phyloP scores from a whole-genome alignment of 2,329 filamentous ascomycete genomes.

The Waltergamsia citrina region DNA sequence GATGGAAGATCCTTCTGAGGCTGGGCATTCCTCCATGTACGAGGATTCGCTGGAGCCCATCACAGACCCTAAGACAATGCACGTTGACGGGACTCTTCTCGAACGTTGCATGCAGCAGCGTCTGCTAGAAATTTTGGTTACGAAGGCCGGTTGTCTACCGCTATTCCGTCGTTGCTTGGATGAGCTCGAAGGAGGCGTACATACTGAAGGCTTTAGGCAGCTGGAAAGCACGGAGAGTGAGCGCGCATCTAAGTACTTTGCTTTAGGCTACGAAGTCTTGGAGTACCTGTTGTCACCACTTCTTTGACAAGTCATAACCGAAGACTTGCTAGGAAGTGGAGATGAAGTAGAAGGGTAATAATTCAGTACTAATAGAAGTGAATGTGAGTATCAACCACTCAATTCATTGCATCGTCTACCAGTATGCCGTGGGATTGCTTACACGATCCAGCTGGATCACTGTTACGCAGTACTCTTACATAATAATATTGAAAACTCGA shows the following conservation, averaged over 20 bases:
- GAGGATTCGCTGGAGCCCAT: constrained; percentile 1
- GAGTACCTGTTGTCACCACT: constrained; percentile 42
- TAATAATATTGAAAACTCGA: no score
- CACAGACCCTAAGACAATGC: constrained; percentile 38
- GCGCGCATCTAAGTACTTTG: constrained; percentile 26
- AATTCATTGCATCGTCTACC: no score
- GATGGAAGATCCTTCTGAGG: constrained; percentile 37
- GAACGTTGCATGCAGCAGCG: constrained; percentile 38
- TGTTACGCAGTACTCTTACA: no score
- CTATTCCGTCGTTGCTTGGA: constrained; percentile 31
- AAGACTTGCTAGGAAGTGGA: no score
- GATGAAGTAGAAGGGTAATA: no score
- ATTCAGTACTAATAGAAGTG: no score
- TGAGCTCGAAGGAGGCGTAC: constrained; percentile 33
- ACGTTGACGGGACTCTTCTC: constrained; percentile 60
- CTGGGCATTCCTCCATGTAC: constrained; percentile 13
- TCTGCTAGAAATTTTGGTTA: constrained; percentile 30
- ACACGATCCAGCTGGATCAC: no score
- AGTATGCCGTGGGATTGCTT: no score
- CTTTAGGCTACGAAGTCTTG: constrained; percentile 43
- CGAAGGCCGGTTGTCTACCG: constrained; percentile 10
- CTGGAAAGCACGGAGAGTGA: constrained; percentile 9
- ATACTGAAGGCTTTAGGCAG: constrained; percentile 22
- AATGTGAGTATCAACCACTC: no score
- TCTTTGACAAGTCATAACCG: no score